Conservation (phyloP, 495 filamentous ascomycete genomes). For the Tuber borchii region DNA sequence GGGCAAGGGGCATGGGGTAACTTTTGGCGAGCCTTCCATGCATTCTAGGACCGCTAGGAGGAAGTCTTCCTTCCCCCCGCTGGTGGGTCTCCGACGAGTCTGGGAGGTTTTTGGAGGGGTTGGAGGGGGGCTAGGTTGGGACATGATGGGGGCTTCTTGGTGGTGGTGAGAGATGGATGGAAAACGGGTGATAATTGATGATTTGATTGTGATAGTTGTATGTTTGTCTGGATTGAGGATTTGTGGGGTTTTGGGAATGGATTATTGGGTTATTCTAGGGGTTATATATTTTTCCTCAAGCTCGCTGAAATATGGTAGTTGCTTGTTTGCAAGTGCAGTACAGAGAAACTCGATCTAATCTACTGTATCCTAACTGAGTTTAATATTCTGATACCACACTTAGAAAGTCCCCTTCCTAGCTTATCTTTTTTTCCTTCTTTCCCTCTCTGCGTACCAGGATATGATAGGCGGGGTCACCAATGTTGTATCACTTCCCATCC, state of each 20-base stretch:
- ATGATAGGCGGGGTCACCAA: background rate
- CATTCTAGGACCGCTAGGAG: slow-evolving; percentile 23
- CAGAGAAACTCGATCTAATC: background rate
- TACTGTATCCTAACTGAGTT: background rate
- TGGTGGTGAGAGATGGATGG: background rate
- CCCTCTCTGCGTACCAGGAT: no score
- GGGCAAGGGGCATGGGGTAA: no score
- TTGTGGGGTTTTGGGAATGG: background rate
- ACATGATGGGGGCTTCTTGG: background rate
- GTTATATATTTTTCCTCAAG: background rate
- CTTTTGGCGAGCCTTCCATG: slow-evolving; percentile 25
- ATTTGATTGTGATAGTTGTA: background rate
- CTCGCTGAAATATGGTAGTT: background rate
- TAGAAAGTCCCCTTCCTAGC: background rate
- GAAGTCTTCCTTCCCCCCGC: slow-evolving; percentile 14
- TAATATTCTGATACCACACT: background rate
- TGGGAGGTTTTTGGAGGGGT: background rate
- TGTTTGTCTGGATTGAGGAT: background rate
- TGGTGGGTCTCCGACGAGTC: background rate
- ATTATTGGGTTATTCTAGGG: background rate
- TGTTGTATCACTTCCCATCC: background rate
- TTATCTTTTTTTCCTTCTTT: background rate
- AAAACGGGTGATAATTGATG: background rate
- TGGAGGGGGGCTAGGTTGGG: background rate
- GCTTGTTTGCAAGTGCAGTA: background rate